Percentiles rank a stretch among this genome's conserved stretches.
Evolutionary conservation across 495 filamentous ascomycete genomes (phyloP).

Genomic region (Podospora fimiseda): DNA sequence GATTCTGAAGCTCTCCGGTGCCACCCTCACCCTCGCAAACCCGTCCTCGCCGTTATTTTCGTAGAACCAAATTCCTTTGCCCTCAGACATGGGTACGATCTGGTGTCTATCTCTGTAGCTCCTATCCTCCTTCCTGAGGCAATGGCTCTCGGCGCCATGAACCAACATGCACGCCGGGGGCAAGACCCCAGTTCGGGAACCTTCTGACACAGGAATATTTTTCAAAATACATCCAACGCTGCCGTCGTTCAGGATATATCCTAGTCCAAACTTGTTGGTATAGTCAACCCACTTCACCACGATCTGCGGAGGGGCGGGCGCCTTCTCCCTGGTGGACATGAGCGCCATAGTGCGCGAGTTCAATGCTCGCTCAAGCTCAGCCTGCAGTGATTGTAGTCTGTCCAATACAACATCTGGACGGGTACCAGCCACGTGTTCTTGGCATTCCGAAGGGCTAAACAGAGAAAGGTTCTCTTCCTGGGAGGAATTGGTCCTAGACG

Average conservation of each 20-base stretch:
- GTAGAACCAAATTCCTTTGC: constrained; percentile 73
- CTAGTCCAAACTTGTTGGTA: constrained; percentile 81
- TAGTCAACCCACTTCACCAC: constrained; percentile 96
- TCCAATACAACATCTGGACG: constrained; percentile 48
- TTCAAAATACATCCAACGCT: constrained; percentile 78
- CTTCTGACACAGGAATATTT: constrained; percentile 41
- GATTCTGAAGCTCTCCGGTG: constrained; percentile 54
- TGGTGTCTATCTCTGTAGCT: constrained; percentile 55
- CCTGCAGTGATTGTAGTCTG: constrained; percentile 42
- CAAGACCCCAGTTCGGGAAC: constrained; percentile 42
- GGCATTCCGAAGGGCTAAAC: constrained; percentile 46
- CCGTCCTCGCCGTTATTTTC: constrained; percentile 65
- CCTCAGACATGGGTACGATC: constrained; percentile 57
- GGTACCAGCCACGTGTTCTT: constrained; percentile 41
- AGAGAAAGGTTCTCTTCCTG: constrained; percentile 32
- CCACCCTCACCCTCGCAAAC: constrained; percentile 55
- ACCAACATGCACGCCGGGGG: constrained; percentile 64
- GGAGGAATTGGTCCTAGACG: constrained; percentile 6
- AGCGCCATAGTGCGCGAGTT: constrained; percentile 48
- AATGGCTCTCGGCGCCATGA: constrained; percentile 55
- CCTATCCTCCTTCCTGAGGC: constrained; percentile 48
- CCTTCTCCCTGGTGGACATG: constrained; percentile 33
- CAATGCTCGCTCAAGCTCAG: constrained; percentile 50
- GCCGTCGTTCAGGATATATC: constrained; percentile 79
- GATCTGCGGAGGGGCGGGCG: constrained; percentile 42